Evolutionary conservation across 352 stramenopile species (phyloP).

Genomic region (Nothophytophthora sp.): DNA sequence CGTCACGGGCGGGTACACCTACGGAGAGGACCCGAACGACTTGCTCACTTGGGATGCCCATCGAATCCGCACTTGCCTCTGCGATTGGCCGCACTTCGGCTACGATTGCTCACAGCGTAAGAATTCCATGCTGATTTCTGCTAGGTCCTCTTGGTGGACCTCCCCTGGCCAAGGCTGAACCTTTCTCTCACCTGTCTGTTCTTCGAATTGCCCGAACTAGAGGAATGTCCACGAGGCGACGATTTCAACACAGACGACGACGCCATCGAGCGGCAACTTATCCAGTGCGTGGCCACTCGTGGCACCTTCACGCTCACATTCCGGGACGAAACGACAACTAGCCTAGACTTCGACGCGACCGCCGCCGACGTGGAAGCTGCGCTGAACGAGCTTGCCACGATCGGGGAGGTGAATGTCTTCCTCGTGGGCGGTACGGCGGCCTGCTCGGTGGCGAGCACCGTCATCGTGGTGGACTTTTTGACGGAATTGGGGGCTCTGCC

Average conservation of each 20-base stretch:
- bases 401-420: constrained; percentile 42
- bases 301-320: constrained; percentile 74
- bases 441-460: constrained; percentile 40
- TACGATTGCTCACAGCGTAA: constrained; percentile 74
- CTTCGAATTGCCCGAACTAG: constrained; percentile 19
- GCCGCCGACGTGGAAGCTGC: constrained; percentile 39
- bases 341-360: constrained; percentile 39
- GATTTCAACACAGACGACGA: constrained; percentile 69
- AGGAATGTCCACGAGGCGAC: constrained; percentile 70
- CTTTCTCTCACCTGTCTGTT: neutral
- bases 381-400: constrained; percentile 45
- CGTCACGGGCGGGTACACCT: constrained; percentile 51
- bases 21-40: constrained; percentile 70
- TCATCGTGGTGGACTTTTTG: constrained; percentile 66
- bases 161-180: neutral
- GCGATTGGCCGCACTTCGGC: constrained; percentile 54
- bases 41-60: constrained; percentile 68
- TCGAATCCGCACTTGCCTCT: constrained; percentile 71
- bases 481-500: constrained; percentile 63
- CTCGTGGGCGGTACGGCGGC: constrained; percentile 34
- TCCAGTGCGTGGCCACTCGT: constrained; percentile 57
- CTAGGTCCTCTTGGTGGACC: neutral
- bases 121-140: too few relatives aligned
- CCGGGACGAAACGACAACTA: constrained; percentile 50
- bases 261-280: constrained; percentile 54